phyloP scores from a whole-genome alignment of 78 protist species.

The Dictyostelium capitatum region DNA sequence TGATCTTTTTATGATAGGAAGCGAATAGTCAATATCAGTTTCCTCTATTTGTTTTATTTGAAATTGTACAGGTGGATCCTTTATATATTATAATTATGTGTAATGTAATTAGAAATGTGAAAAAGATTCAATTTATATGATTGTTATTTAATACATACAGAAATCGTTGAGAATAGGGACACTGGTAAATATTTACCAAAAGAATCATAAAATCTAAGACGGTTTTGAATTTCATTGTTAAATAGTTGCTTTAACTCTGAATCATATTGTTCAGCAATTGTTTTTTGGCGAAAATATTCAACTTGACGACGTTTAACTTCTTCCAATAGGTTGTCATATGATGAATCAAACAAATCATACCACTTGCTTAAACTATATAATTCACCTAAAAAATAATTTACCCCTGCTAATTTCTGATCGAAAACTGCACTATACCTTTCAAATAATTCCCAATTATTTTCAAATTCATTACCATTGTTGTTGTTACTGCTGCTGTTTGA shows the following conservation, averaged over 20 bases:
- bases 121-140: no score
- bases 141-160: background rate
- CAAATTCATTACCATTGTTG: background rate
- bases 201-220: constrained; percentile 23
- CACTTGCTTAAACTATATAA: background rate
- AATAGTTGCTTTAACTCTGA: background rate
- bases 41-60: no score
- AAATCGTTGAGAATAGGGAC: constrained; percentile 10
- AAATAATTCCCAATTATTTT: constrained; percentile 10
- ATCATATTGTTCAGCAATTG: constrained; percentile 8
- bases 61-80: no score
- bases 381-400: constrained; percentile 13
- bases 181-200: constrained; percentile 38
- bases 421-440: background rate
- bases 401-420: background rate
- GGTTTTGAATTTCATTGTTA: background rate
- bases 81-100: no score
- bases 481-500: background rate
- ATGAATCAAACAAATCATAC: constrained; percentile 1
- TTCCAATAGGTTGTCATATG: constrained; percentile 9
- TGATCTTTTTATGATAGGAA: no score
- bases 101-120: no score
- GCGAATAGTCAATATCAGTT: no score
- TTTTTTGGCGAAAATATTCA: constrained; percentile 3
- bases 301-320: background rate